Evolutionary conservation across 768 basidiomycete genomes (phyloP).

Genomic region (Boletus sp.): DNA sequence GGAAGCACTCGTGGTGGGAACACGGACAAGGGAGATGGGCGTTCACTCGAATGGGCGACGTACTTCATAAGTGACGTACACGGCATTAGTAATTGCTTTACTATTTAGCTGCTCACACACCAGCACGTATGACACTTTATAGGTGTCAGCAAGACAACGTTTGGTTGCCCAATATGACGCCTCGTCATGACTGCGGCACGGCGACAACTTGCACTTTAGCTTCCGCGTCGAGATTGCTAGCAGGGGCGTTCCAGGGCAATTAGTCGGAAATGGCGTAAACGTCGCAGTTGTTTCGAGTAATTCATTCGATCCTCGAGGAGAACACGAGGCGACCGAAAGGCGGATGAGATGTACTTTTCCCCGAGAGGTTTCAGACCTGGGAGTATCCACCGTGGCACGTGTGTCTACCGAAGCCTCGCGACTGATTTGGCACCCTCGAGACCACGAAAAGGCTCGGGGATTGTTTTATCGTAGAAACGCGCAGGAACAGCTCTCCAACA

Average conservation of each 20-base stretch:
- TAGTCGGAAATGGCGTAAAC: constrained; percentile 16
- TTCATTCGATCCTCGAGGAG: constrained; percentile 22
- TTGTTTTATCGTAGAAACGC: background rate
- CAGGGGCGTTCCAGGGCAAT: background rate
- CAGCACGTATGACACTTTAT: background rate
- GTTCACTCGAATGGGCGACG: constrained; percentile 5
- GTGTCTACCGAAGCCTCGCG: background rate
- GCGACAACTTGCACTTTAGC: background rate
- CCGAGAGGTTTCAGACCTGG: background rate
- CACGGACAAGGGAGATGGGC: background rate
- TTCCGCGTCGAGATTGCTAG: background rate
- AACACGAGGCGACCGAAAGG: constrained; percentile 17
- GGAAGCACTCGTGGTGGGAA: constrained; percentile 4
- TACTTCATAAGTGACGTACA: background rate
- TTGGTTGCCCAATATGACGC: background rate
- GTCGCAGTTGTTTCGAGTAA: constrained; percentile 10
- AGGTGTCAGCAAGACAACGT: background rate
- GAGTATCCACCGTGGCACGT: background rate
- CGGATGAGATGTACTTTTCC: constrained; percentile 2
- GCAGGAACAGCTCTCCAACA: background rate
- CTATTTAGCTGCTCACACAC: constrained; percentile 1
- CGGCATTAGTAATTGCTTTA: background rate
- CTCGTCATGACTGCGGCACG: background rate
- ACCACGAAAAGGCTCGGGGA: background rate
- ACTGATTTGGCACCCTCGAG: constrained; percentile 1